A percentile compares a stretch with the other conserved stretches of the same genome.
These are phyloP conservation scores for Anthracocystis walkeri DNA, from an alignment of 1,284 basidiomycete species.

Conservation along the genomic window DNA sequence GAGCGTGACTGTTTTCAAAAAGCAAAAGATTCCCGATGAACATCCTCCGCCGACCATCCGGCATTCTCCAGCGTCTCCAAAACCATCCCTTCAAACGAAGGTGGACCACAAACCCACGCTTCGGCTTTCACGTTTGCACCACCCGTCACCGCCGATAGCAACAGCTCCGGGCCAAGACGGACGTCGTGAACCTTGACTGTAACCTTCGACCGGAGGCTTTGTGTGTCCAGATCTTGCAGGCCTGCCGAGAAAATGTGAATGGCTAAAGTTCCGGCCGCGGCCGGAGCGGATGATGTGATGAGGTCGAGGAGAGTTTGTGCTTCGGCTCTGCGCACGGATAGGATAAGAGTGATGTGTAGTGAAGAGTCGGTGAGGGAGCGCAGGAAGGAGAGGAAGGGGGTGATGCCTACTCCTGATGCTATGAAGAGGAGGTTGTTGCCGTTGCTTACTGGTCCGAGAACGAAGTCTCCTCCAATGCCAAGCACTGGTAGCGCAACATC, in stretches of 20 bases:
- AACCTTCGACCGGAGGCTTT: not conserved
- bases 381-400: constrained; percentile 36
- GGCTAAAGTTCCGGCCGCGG: constrained; percentile 2
- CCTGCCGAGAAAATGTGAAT: constrained; percentile 33
- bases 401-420: constrained; percentile 29
- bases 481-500: constrained; percentile 26
- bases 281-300: not conserved
- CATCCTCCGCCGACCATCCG: constrained; percentile 9
- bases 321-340: constrained; percentile 27
- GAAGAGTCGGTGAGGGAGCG: not conserved
- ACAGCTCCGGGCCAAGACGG: constrained; percentile 20
- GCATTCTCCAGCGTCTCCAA: constrained; percentile 25
- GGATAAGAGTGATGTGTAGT: constrained; percentile 18
- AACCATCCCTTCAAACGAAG: constrained; percentile 17
- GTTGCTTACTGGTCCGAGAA: not conserved
- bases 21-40: constrained; percentile 38
- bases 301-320: constrained; percentile 21
- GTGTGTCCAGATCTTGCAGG: constrained; percentile 6
- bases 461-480: constrained; percentile 35
- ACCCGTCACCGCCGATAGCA: not conserved
- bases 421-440: constrained; percentile 23
- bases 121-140: constrained; percentile 11
- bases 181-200: constrained; percentile 9
- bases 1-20: constrained; percentile 9
- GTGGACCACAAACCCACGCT: constrained; percentile 37